These are phyloP conservation scores for Amaranthus tricolor DNA, from an alignment of 179 eudicot genomes.

Conservation along the genomic window DNA sequence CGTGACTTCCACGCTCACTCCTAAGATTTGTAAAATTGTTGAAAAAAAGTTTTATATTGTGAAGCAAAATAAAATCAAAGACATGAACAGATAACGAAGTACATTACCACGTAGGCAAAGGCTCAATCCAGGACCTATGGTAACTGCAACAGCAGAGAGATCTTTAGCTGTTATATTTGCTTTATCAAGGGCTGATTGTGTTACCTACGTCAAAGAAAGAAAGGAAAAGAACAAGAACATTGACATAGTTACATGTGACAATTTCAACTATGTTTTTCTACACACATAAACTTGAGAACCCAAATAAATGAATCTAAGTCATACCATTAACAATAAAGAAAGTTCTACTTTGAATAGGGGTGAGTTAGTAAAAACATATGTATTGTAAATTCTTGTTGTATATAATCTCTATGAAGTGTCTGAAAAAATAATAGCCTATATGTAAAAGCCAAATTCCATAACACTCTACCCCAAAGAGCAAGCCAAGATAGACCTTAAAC, in stretches of 20 bases:
- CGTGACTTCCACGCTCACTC: not conserved
- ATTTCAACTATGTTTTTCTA: not conserved
- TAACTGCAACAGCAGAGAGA: constrained; percentile 96
- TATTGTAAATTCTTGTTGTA: not conserved
- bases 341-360: not conserved
- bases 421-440: not conserved
- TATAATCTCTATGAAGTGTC: not conserved
- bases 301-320: not conserved
- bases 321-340: not conserved
- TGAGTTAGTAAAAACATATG: not conserved
- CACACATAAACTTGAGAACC: not conserved
- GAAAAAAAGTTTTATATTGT: not conserved
- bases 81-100: not conserved
- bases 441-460: not conserved
- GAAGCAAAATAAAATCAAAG: constrained; percentile 5
- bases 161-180: constrained; percentile 70
- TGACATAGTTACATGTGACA: not conserved
- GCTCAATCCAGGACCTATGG: constrained; percentile 97
- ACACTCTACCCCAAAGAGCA: not conserved
- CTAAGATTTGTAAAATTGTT: not conserved
- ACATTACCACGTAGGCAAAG: constrained; percentile 87
- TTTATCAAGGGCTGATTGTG: constrained; percentile 83
- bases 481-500: not conserved
- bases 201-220: constrained; percentile 48
- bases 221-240: not conserved